Evolutionary conservation across 306 rosid species (phyloP), one percentile per base, ranked within the genome.

Genomic region (Ammopiptanthus mongolicus): DNA sequence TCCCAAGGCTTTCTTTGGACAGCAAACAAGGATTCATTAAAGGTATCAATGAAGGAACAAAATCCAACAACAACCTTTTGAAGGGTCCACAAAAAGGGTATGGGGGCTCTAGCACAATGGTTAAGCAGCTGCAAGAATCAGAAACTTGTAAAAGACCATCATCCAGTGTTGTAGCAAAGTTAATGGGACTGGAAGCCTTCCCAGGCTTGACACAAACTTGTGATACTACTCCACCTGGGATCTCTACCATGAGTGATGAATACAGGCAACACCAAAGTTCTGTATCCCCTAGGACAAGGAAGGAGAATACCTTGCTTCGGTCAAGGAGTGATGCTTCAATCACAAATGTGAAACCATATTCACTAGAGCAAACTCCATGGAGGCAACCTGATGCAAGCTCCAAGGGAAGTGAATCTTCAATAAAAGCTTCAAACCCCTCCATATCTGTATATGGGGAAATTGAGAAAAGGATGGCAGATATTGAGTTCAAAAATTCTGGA

Each of bases 1-100:
- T 90, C 15, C 98, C 98, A 3, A 84, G 99, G 88, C 85, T 96
- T 68, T 96, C 99, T 61, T 82, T 96, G 87, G 99, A 96, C 86
- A 90, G 99, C 82, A 90, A 78, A 65, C 85, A 65, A 78, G 66
- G 87, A 60, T 80, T 90, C 83, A 23, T 81, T 6, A 81, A 70
- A 63, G 69, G 88, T 69, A 66, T 80, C 42, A 70, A 58, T 18
- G 82, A 86, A 19, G 88, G 79, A 77, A 37, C 83, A 60, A 91
- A 78, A 80, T 76, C 88, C 61, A 75, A 51, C 33, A 75, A 51
- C 33, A 60, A 58, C 77, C 56, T 78, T 77, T 39, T 65, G 64
- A 89, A 81, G 74, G 90, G 80, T 72, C 72, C 47, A 69, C 87
- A 69, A 74, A 86, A 46, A 69, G 84, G 80, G 63, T 36, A 69